Percentiles rank a stretch among this genome's conserved stretches.
phyloP scores from a whole-genome alignment of 2,329 filamentous ascomycete species.

The Rhexocercosporidium sp. region DNA sequence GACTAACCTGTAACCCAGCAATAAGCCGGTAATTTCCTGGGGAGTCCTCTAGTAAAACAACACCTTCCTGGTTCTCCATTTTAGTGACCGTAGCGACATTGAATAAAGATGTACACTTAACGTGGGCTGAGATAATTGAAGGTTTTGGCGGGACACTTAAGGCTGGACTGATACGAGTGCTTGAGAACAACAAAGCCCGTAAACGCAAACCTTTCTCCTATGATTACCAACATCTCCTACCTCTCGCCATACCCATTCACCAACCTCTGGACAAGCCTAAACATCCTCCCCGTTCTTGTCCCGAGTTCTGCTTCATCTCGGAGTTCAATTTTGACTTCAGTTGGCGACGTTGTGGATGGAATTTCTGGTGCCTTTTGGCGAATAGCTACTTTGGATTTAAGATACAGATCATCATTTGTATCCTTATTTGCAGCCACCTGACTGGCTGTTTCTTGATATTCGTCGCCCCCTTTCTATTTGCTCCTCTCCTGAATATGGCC shows the following conservation, averaged over 20 bases:
- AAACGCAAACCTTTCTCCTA: background rate
- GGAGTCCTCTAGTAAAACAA: too few species aligned
- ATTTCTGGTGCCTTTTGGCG: background rate
- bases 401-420: background rate
- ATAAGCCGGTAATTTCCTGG: too few species aligned
- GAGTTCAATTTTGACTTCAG: too few species aligned
- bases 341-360: background rate
- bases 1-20: background rate
- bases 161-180: background rate
- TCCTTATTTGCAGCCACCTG: background rate
- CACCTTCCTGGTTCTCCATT: too few species aligned
- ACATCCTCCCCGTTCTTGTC: background rate
- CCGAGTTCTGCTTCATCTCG: background rate
- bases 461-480: too few species aligned
- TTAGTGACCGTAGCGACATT: too few species aligned
- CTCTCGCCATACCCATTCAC: background rate
- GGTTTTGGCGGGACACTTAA: background rate
- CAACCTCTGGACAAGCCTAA: background rate
- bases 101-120: too few species aligned
- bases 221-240: background rate
- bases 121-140: too few species aligned
- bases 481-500: too few species aligned
- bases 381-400: background rate
- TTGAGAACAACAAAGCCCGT: background rate
- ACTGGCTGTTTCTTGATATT: too few species aligned